Conservation (phyloP, 306 rosid species). For the Prosopis cineraria region DNA sequence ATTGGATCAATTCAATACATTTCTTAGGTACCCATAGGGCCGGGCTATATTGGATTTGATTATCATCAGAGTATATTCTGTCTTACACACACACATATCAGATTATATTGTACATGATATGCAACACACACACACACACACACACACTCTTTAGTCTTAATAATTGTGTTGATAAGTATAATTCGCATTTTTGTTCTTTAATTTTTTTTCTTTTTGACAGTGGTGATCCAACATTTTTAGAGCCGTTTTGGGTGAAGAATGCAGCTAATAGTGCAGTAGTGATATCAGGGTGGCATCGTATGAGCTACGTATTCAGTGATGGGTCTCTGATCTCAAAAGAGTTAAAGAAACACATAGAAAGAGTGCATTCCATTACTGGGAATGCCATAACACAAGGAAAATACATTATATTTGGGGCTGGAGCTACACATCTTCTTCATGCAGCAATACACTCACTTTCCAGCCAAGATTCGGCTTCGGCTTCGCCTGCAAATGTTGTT, state of each 20-base stretch:
- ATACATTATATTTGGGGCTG: constrained; percentile 49
- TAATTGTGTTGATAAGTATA: too few species aligned
- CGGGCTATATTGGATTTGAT: too few species aligned
- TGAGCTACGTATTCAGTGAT: constrained; percentile 47
- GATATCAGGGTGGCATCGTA: constrained; percentile 58
- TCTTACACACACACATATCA: too few species aligned
- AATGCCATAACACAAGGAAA: constrained; percentile 49
- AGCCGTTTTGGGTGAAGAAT: constrained; percentile 56
- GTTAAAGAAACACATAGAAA: constrained; percentile 36
- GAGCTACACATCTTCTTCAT: constrained; percentile 52
- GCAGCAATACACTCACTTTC: constrained; percentile 57
- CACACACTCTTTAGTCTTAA: too few species aligned
- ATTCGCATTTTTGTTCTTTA: too few species aligned
- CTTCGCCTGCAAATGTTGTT: constrained; percentile 28
- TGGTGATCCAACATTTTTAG: constrained; percentile 57
- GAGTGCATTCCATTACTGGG: constrained; percentile 38
- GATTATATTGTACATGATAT: too few species aligned
- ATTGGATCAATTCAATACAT: too few species aligned
- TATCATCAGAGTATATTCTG: too few species aligned
- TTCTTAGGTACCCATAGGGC: too few species aligned
- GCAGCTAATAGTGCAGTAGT: constrained; percentile 45
- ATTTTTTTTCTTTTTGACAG: constrained; percentile 31
- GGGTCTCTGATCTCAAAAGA: constrained; percentile 37
- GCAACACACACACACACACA: too few species aligned
- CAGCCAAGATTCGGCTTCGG: neutral